These are phyloP conservation scores for Candida alai DNA, from an alignment of 805 yeast species.

Conservation along the genomic window DNA sequence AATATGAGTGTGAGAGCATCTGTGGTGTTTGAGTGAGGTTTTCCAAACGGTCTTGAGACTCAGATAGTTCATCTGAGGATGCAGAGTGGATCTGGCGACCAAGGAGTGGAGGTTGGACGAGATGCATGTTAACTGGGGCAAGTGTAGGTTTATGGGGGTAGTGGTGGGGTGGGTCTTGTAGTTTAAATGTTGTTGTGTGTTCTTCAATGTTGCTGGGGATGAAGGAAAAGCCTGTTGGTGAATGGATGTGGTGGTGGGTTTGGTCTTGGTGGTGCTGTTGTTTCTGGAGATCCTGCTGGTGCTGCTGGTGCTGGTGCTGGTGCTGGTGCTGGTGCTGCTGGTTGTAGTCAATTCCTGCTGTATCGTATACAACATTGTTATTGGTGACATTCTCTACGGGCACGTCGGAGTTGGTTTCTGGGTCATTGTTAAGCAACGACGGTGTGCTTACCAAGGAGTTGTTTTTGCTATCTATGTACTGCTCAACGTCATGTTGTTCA, in stretches of 20 bases:
- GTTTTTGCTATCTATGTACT: not conserved
- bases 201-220: slow-evolving; percentile 4
- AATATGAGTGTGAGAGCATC: not conserved
- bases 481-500: not conserved
- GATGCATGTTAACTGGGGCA: not conserved
- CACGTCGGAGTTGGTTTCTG: not conserved
- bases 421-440: not conserved
- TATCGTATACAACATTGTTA: too few relatives aligned
- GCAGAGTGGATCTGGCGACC: slow-evolving; percentile 14
- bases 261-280: too few relatives aligned
- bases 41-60: slow-evolving; percentile 3
- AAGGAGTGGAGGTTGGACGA: too few relatives aligned
- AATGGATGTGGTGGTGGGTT: too few relatives aligned
- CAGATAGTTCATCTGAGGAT: not conserved
- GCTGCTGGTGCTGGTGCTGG: too few relatives aligned
- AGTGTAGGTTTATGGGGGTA: not conserved
- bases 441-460: too few relatives aligned
- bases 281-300: too few relatives aligned
- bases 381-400: too few relatives aligned
- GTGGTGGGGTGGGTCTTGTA: slow-evolving; percentile 15
- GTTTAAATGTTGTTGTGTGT: slow-evolving; percentile 13
- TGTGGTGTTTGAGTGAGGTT: slow-evolving; percentile 4
- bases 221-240: slow-evolving; percentile 7
- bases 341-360: too few relatives aligned
- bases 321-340: too few relatives aligned